Base-by-base conservation (phyloP, 1,284 basidiomycete species). In the Trametes sp. region DNA sequence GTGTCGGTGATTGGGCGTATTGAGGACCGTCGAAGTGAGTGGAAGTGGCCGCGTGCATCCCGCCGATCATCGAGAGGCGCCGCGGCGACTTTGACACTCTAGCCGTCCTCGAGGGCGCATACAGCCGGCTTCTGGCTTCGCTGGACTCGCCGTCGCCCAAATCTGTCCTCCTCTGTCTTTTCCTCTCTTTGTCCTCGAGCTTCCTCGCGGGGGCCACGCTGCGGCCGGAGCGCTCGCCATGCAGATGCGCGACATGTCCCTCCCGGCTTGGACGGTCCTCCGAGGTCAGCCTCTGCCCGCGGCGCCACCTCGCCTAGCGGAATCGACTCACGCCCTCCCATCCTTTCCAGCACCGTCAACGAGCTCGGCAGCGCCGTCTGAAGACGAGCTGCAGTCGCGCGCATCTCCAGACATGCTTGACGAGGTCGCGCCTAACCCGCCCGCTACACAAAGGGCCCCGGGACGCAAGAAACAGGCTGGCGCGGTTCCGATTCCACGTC, bases 341-440 rank as follows among this genome's bases (percentile, higher is more conserved):
- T 23, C 21, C 19, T 31, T 11, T 45, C 2, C 26, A 59, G 52
- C 53, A 31, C 44, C 33, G 2, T 54, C 58, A 0, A 7, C 45
- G n/a, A 48, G 50, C 44, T 48, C 51, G 8, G 50, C 14, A 5
- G 29, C 31, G n/a, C 41, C 57, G 14, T 52, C 50, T 4, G 58
- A 54, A 29, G 58, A 59, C 52, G 58, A 59, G n/a, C 35, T 54
- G n/a, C 45, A 49, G 44, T 59, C 58, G 19, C 51, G 44, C 26
- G 29, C 26, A 3, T 59, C 58, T 28, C 23, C 35, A 7, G 52
- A 54, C 13, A 59, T 59, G 58, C 46, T 52, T 21, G 58, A 59
- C 31, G 58, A 54, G 51, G 54, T 59, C 19, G 35, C 26, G 0
- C 28, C 58, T n/a, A 10, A 35, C 31, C 35, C 57, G 23, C 57